phyloP scores from a whole-genome alignment of 176 grass and related monocot species.

The Raddia guianensis region DNA sequence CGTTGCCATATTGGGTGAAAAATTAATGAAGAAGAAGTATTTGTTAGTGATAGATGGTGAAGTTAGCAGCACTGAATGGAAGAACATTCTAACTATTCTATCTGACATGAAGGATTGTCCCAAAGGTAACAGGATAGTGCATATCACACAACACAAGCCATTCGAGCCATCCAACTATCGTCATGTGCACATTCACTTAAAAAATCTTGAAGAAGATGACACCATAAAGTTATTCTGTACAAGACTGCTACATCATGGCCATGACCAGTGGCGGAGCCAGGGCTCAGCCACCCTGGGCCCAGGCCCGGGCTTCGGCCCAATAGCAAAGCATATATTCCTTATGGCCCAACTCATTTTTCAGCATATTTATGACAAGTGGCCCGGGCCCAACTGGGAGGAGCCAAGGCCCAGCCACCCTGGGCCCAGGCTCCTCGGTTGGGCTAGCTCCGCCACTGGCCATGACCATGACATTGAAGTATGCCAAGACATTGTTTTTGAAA shows the following conservation, averaged over 20 bases:
- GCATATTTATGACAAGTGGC: too few relatives aligned
- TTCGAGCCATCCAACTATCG: not conserved
- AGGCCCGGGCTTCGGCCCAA: too few relatives aligned
- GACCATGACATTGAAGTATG: not conserved
- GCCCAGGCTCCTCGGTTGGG: too few relatives aligned
- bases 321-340: too few relatives aligned
- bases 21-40: not conserved
- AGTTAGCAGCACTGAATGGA: conserved; percentile 23
- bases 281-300: too few relatives aligned
- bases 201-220: not conserved
- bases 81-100: not conserved
- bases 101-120: too few relatives aligned
- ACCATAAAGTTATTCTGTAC: not conserved
- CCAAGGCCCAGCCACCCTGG: too few relatives aligned
- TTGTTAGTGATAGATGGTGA: conserved; percentile 33
- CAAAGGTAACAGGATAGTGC: conserved; percentile 20
- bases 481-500: not conserved
- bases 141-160: conserved; percentile 12
- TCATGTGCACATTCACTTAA: not conserved
- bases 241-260: not conserved
- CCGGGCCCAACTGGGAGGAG: too few relatives aligned
- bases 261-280: too few relatives aligned
- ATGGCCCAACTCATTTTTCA: too few relatives aligned
- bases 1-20: accelerated
- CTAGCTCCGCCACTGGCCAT: too few relatives aligned